Evolutionary conservation across 192 early-diverging fungal species (phyloP), one percentile per base, ranked within the genome.

Genomic region (Geranomyces variabilis): DNA sequence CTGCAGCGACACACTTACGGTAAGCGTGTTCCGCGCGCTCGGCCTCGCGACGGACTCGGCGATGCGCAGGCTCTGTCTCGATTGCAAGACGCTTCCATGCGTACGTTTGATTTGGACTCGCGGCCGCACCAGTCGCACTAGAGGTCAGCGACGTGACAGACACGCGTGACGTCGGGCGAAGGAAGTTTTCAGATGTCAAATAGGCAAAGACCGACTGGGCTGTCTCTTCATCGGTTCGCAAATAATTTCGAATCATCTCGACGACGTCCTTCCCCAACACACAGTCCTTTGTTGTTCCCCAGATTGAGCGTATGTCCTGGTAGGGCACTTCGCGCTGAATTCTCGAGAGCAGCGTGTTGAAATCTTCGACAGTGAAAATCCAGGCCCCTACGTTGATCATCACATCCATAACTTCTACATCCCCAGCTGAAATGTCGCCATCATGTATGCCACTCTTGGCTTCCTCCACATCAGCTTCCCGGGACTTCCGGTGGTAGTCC

Each of bases 21-120:
- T 77, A 75, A 17, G 77, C 76, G 66, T 77, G 63, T 28, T 76
- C 82, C 13, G 77, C 70, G 7, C 78, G 75, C 13, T 75, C 73
- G 31, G 78, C 82, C 31, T 81, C 79, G 19, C 82, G 69, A 7
- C 73, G 22, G 3, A 66, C 66, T 41, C 62, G 66, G 10, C 73
- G 75, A 51, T 80, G 69, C 7, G 63, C 24, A 17, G 82, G 82
- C 69, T 84, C 82, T 44, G 75, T 75, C 26, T 80, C 79, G 57
- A 77, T 61, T 1, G 73, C 21, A 12, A 63, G 63, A 21, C 67
- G 73, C 48, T 77, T 78, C 83, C 83, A 84, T 33, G 76, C 77
- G 56, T 81, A 84, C 14, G 64, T 71, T 65, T 71, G 68, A 12
- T 56, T 55, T 10, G 71, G 36, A 15, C 59, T 34, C 33, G 66